Conservation (phyloP, 495 filamentous ascomycete genomes). For the Pyrenula massariospora region DNA sequence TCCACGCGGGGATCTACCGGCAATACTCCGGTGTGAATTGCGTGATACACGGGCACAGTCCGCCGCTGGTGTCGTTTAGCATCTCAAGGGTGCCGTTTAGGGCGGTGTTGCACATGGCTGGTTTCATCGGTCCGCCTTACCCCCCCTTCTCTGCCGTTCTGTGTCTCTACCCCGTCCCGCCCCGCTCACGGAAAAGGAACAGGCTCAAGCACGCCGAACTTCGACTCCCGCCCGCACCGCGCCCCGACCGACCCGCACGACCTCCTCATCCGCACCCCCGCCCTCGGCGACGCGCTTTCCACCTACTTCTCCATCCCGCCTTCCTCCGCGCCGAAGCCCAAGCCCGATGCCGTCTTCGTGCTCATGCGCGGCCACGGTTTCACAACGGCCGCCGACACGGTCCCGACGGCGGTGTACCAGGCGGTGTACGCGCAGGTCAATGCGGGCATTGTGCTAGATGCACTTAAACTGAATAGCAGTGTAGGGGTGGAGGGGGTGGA, state of each 20-base stretch:
- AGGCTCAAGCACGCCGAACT: slow-evolving; percentile 14
- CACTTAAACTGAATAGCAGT: slow-evolving; percentile 6
- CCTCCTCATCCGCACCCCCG: slow-evolving; percentile 25
- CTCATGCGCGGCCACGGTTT: slow-evolving; percentile 40
- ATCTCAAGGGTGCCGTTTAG: slow-evolving; percentile 25
- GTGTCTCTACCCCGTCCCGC: too few species aligned
- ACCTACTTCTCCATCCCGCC: slow-evolving; percentile 3
- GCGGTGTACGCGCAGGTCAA: slow-evolving; percentile 36
- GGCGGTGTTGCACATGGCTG: slow-evolving; percentile 33
- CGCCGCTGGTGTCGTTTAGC: slow-evolving; percentile 33
- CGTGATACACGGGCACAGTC: slow-evolving; percentile 35
- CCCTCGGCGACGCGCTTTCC: slow-evolving; percentile 21
- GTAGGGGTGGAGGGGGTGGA: background rate
- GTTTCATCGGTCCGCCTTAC: slow-evolving; percentile 30
- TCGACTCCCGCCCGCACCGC: slow-evolving; percentile 19
- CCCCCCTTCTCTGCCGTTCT: background rate
- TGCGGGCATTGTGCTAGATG: slow-evolving; percentile 25
- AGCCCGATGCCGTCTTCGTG: slow-evolving; percentile 20
- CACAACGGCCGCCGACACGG: slow-evolving; percentile 20
- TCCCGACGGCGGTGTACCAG: slow-evolving; percentile 26
- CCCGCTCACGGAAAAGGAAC: too few species aligned
- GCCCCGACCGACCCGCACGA: slow-evolving; percentile 14
- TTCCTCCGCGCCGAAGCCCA: slow-evolving; percentile 6
- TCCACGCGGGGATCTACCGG: slow-evolving; percentile 39
- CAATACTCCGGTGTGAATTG: slow-evolving; percentile 25